Evolutionary conservation across 345 rosid genomes (phyloP).

Genomic region (Linum tenue): DNA sequence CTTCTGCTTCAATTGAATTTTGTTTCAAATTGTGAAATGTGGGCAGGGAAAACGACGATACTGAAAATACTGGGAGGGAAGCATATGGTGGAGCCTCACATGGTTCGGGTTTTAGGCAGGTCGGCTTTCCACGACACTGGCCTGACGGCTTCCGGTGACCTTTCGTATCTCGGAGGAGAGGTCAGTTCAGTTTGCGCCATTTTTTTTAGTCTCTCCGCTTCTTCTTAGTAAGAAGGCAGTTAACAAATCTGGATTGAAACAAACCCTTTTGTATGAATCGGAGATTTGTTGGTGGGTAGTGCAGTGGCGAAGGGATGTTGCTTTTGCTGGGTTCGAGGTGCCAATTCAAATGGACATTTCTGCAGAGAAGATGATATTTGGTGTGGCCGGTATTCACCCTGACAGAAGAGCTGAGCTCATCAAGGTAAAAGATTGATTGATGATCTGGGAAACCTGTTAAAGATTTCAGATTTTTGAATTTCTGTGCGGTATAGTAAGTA

Average conservation of each 20-base stretch:
- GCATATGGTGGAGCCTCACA: constrained; percentile 91
- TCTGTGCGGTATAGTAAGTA: not conserved
- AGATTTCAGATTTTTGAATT: not conserved
- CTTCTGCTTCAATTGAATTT: not conserved
- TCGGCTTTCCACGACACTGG: constrained; percentile 90
- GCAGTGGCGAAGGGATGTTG: constrained; percentile 97
- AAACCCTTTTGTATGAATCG: not conserved
- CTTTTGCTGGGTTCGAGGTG: constrained; percentile 93
- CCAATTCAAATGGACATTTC: constrained; percentile 95
- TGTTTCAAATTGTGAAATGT: not conserved
- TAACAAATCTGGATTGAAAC: no score
- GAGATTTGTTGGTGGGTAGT: constrained; percentile 11
- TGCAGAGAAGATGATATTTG: constrained; percentile 80
- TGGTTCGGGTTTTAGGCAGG: constrained; percentile 80
- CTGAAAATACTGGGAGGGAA: constrained; percentile 92
- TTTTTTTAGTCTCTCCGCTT: not conserved
- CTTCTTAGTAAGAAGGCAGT: no score
- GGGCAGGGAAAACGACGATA: constrained; percentile 75
- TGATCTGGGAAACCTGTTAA: not conserved
- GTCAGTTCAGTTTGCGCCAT: constrained; percentile 22
- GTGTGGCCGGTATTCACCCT: constrained; percentile 81
- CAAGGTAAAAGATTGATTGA: constrained; percentile 36
- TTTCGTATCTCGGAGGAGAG: constrained; percentile 94
- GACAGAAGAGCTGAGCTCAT: constrained; percentile 75
- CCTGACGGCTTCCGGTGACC: constrained; percentile 82